Evolutionary conservation across 2,329 filamentous ascomycete species (phyloP).

Genomic region (Parascedosporium putredinis): DNA sequence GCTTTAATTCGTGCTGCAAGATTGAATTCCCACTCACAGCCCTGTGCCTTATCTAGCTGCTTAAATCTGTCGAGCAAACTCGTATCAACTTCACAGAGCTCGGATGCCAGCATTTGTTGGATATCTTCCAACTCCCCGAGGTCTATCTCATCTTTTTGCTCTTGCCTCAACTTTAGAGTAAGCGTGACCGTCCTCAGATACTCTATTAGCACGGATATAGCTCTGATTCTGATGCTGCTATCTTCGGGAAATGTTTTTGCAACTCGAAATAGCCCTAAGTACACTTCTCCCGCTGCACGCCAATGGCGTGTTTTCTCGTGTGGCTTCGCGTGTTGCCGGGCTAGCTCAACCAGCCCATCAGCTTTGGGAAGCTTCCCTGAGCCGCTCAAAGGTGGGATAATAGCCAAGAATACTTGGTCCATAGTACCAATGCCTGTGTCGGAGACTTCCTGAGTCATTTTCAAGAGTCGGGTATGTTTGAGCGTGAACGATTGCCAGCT

Average conservation of each 20-base stretch:
- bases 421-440: constrained; percentile 13
- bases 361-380: constrained; percentile 10
- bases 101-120: too few relatives aligned
- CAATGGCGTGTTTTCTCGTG: constrained; percentile 11
- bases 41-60: too few relatives aligned
- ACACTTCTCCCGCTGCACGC: constrained; percentile 10
- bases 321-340: constrained; percentile 10
- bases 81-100: too few relatives aligned
- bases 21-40: too few relatives aligned
- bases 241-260: constrained; percentile 6
- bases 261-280: constrained; percentile 13
- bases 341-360: constrained; percentile 10
- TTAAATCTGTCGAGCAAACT: too few relatives aligned
- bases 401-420: constrained; percentile 16
- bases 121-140: too few relatives aligned
- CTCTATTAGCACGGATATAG: constrained; percentile 13
- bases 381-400: constrained; percentile 18
- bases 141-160: too few relatives aligned
- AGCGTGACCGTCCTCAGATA: constrained; percentile 10
- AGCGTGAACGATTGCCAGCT: constrained; percentile 14
- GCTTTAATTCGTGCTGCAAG: too few relatives aligned
- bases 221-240: constrained; percentile 1
- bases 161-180: too few relatives aligned
- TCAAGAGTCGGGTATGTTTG: constrained; percentile 12
- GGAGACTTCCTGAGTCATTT: constrained; percentile 16